Evolutionary conservation across 805 yeast species (phyloP).

Genomic region (Spathaspora passalidarum): DNA sequence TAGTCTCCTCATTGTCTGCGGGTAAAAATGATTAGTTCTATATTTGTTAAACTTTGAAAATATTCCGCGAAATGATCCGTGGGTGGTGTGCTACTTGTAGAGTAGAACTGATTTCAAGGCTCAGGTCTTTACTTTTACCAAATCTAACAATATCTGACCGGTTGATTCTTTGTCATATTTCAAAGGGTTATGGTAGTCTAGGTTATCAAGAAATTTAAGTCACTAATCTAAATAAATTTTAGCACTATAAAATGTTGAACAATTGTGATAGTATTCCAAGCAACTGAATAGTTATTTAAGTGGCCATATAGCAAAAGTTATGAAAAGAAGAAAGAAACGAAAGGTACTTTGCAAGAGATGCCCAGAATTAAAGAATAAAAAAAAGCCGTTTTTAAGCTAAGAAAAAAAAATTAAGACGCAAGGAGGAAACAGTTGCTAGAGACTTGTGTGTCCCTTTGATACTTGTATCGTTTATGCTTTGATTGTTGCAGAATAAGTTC

Average conservation of each 20-base stretch:
- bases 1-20: too few relatives aligned
- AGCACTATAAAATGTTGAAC: background rate
- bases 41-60: too few relatives aligned
- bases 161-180: too few relatives aligned
- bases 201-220: background rate
- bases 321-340: slow-evolving; percentile 1
- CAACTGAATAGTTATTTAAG: slow-evolving; percentile 1
- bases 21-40: too few relatives aligned
- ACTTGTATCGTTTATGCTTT: too few relatives aligned
- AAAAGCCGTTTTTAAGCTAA: too few relatives aligned
- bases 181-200: background rate
- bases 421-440: too few relatives aligned
- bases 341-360: slow-evolving; percentile 2
- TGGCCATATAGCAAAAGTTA: background rate
- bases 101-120: background rate
- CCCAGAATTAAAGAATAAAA: slow-evolving; percentile 3
- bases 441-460: too few relatives aligned
- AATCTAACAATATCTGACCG: background rate
- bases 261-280: slow-evolving; percentile 1
- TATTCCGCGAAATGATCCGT: background rate
- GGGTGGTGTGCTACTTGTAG: background rate
- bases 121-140: background rate
- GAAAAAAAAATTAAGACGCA: too few relatives aligned
- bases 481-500: too few relatives aligned
- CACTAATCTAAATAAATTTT: background rate